Evolutionary conservation across 2,329 filamentous ascomycete genomes (phyloP), one percentile per base, ranked within the genome.

Genomic region (Pyricularia sp.): DNA sequence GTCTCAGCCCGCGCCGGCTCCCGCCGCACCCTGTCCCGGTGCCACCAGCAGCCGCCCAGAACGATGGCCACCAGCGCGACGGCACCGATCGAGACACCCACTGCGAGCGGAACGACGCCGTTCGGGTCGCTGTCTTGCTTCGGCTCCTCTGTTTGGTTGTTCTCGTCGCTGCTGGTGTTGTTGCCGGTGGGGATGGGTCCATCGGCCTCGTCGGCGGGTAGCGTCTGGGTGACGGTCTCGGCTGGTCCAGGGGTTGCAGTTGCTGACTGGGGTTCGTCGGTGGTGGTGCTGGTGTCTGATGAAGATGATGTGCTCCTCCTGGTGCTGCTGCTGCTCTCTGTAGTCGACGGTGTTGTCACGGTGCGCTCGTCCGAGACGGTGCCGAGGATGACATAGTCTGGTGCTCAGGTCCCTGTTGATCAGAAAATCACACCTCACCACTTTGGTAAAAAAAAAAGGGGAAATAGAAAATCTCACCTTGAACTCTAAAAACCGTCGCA

Each of bases 1-100:
- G 65, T 58, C 25, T 55, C 65, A 10, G 65, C 65, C 42, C 65
- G 42, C 26, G 65, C 65, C 42, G 65, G 65, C 25, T 67, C 36
- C 25, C 42, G 33, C 6, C 36, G 31, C 36, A 30, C 55, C n/a
- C 31, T 36, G 14, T 67, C 36, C 9, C 65, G 65, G n/a, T 42
- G 36, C 42, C 58, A 30, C 66, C 66, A 68, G 23, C 58, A 26
- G 10, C 66, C 66, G 50, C 58, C 28, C 9, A 28, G 28, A 20
- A 36, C 42, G 30, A 58, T 58, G n/a, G 55, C 66, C 33, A 58
- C 66, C 20, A 68, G 30, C 11, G 66, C 66, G 7, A 31, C 20
- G 26, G 36, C 66, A 4, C 66, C 66, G 26, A 68, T 61, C 17
- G 50, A 61, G 28, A 68, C 28, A 11, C 66, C 66, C 14, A 68